A percentile compares a stretch with the other conserved stretches of the same genome.
These are phyloP conservation scores for Colletotrichum sp. DNA, from an alignment of 2,329 filamentous ascomycete genomes.

Conservation along the genomic window DNA sequence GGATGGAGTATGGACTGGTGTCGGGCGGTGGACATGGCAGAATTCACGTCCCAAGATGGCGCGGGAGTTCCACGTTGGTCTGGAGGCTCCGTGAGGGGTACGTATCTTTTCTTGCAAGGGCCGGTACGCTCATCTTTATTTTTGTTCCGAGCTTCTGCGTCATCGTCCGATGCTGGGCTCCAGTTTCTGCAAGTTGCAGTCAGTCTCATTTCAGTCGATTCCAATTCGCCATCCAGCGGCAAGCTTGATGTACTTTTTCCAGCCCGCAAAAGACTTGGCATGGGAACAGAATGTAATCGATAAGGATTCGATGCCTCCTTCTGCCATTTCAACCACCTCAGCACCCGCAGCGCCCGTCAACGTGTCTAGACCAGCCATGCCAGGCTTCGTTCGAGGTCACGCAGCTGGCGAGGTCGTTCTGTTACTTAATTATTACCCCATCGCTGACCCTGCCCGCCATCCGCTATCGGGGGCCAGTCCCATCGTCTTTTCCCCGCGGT, in stretches of 20 bases:
- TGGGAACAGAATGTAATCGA: neutral
- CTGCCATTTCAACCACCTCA: neutral
- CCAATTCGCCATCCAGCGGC: neutral
- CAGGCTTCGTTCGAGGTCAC: conserved; percentile 7
- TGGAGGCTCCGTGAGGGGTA: neutral
- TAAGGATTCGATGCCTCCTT: neutral
- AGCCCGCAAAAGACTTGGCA: neutral
- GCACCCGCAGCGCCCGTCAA: neutral
- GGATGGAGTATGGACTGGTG: neutral
- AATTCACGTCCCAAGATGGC: conserved; percentile 3
- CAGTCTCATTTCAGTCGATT: neutral
- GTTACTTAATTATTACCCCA: conserved; percentile 26
- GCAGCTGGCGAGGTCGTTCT: conserved; percentile 3
- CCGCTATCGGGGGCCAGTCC: conserved; percentile 21
- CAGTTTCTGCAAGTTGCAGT: neutral
- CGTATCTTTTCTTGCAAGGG: neutral
- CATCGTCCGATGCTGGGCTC: conserved; percentile 10
- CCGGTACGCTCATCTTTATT: neutral
- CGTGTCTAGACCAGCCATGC: conserved; percentile 10
- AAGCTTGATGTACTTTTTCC: neutral
- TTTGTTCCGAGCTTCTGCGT: conserved; percentile 2
- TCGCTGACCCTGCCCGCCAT: conserved; percentile 14
- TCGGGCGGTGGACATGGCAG: conserved; percentile 10
- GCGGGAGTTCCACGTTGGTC: conserved; percentile 12
- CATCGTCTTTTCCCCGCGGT: conserved; percentile 26